Percentiles rank a stretch among this genome's conserved stretches.
Evolutionary conservation across 306 rosid species (phyloP).

Genomic region (Casuarina cunninghamiana): DNA sequence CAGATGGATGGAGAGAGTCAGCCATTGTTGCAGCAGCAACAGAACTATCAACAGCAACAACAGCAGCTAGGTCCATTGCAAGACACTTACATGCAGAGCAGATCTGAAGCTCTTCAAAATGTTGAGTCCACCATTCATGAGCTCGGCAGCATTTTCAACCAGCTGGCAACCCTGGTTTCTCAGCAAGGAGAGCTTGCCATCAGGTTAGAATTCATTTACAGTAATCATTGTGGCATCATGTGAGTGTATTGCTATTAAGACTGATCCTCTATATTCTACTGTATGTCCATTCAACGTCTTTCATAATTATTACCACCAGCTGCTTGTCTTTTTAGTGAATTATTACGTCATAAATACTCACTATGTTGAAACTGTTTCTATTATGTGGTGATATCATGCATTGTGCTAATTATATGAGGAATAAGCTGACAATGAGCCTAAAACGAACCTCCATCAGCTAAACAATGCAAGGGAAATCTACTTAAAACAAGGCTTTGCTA

Average conservation of each 20-base stretch:
- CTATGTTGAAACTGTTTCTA: background rate
- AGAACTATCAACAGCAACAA: constrained; percentile 51
- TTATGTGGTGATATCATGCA: background rate
- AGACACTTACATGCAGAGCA: constrained; percentile 94
- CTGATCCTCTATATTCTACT: constrained; percentile 17
- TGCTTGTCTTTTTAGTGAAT: background rate
- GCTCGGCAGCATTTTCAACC: constrained; percentile 90
- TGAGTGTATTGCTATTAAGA: constrained; percentile 1
- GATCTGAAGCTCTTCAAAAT: constrained; percentile 98
- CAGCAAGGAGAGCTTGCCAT: constrained; percentile 97
- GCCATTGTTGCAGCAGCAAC: constrained; percentile 65
- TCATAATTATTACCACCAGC: background rate
- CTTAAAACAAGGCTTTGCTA: constrained; percentile 3
- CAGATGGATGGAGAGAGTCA: constrained; percentile 86
- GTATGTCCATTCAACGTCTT: background rate
- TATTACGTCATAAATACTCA: background rate
- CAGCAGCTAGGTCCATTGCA: constrained; percentile 86
- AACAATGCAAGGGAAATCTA: background rate
- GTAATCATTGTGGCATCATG: constrained; percentile 2
- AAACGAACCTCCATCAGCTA: constrained; percentile 15
- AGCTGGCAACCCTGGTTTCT: constrained; percentile 91
- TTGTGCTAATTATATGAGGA: constrained; percentile 5
- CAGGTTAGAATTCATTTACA: constrained; percentile 51
- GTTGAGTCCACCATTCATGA: constrained; percentile 97
- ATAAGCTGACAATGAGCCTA: constrained; percentile 16